Percentiles rank a stretch among this genome's conserved stretches.
phyloP scores from a whole-genome alignment of 495 filamentous ascomycete genomes.

The Penicillium roqueforti region DNA sequence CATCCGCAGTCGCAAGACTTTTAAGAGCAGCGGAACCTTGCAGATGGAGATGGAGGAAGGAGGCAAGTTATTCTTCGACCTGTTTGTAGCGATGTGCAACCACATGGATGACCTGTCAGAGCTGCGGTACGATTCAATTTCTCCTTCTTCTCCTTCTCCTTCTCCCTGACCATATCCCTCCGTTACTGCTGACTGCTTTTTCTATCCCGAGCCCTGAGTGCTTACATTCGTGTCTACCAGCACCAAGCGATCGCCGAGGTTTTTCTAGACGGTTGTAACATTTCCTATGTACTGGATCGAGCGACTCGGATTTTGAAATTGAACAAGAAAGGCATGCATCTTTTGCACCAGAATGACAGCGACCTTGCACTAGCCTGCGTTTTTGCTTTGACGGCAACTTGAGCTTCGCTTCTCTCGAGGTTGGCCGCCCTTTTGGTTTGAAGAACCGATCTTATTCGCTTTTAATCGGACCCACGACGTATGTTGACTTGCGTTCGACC shows the following conservation, averaged over 20 bases:
- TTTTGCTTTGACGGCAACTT: slow-evolving; percentile 28
- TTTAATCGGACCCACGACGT: slow-evolving; percentile 27
- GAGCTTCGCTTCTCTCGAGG: slow-evolving; percentile 42
- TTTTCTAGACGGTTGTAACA: slow-evolving; percentile 34
- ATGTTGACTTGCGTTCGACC: slow-evolving; percentile 20
- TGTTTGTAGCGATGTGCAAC: slow-evolving; percentile 97
- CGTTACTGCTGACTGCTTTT: slow-evolving; percentile 17
- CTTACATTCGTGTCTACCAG: slow-evolving; percentile 24
- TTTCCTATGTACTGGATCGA: slow-evolving; percentile 22
- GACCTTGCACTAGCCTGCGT: slow-evolving; percentile 16
- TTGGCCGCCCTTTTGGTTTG: slow-evolving; percentile 41
- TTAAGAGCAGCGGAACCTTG: slow-evolving; percentile 95
- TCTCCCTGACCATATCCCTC: background rate
- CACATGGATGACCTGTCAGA: slow-evolving; percentile 88
- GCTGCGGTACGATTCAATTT: slow-evolving; percentile 30
- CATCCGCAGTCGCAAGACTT: slow-evolving; percentile 87
- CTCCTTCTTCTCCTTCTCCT: slow-evolving; percentile 1
- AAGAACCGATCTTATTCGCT: slow-evolving; percentile 25
- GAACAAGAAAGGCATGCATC: slow-evolving; percentile 10
- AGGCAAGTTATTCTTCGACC: slow-evolving; percentile 89
- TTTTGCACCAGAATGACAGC: slow-evolving; percentile 37
- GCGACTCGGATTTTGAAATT: slow-evolving; percentile 26
- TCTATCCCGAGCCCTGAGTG: slow-evolving; percentile 3
- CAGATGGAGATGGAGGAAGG: slow-evolving; percentile 95
- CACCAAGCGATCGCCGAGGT: slow-evolving; percentile 36